Percentiles rank a stretch among this genome's conserved stretches.
Conservation (phyloP, 768 basidiomycete genomes). For the Lentinula lateritia region DNA sequence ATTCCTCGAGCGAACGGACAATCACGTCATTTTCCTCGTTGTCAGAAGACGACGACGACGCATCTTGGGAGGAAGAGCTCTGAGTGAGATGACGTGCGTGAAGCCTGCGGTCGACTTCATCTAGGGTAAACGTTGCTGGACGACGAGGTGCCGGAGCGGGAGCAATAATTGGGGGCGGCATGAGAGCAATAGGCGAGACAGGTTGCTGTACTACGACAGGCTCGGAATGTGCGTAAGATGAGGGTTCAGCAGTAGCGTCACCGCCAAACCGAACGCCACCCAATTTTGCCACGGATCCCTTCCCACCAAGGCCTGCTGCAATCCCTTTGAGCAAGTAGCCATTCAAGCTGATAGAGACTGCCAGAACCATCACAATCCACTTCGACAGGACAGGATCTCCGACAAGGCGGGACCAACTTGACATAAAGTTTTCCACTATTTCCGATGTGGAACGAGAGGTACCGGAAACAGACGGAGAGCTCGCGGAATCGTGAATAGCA, state of each 20-base stretch:
- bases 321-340: conserved; percentile 90
- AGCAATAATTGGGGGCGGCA: conserved; percentile 3
- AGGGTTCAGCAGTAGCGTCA: conserved; percentile 4
- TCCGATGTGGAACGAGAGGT: conserved; percentile 30
- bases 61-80: conserved; percentile 2
- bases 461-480: conserved; percentile 5
- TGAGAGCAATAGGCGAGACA: conserved; percentile 8
- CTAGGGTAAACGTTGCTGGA: conserved; percentile 40
- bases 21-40: conserved; percentile 5
- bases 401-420: conserved; percentile 83
- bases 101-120: conserved; percentile 51
- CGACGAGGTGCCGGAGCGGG: conserved; percentile 12
- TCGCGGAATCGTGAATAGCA: background rate
- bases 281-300: conserved; percentile 13
- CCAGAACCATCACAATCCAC: conserved; percentile 88
- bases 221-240: background rate
- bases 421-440: conserved; percentile 81
- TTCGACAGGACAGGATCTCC: conserved; percentile 93
- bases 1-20: conserved; percentile 64
- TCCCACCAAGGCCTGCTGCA: conserved; percentile 43
- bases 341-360: conserved; percentile 83
- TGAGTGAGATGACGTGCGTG: conserved; percentile 24
- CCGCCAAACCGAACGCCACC: conserved; percentile 20
- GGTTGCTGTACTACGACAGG: background rate
- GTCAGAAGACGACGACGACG: background rate